phyloP scores from a whole-genome alignment of 106 monocot genomes.

The Allium fistulosum region DNA sequence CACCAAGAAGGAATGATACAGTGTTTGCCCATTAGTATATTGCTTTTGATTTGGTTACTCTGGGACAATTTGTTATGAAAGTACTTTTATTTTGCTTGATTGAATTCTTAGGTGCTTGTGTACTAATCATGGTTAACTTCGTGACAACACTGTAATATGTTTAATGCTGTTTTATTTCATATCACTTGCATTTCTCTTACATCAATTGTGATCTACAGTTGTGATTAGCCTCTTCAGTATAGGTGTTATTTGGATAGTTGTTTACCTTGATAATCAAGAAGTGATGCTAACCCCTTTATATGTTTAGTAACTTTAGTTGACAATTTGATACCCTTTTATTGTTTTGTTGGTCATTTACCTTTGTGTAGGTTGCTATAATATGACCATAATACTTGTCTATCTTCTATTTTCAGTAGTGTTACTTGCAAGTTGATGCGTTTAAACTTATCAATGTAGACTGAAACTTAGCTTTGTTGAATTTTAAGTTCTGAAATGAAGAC shows the following conservation, averaged over 20 bases:
- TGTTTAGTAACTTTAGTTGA: conserved; percentile 1
- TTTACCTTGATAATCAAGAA: no score
- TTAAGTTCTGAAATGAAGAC: conserved; percentile 1
- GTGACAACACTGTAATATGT: no score
- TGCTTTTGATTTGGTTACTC: conserved; percentile 2
- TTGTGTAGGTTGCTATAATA: no score
- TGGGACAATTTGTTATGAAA: conserved; percentile 5
- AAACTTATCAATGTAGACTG: background rate
- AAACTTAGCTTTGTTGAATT: conserved; percentile 1
- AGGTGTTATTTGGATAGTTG: no score
- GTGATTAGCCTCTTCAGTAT: no score
- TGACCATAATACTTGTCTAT: background rate
- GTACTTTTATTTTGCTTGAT: conserved; percentile 1
- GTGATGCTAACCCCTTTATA: no score
- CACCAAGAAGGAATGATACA: conserved; percentile 88
- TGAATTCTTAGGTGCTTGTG: background rate
- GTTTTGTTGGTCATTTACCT: background rate
- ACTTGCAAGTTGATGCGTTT: no score
- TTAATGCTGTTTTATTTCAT: no score
- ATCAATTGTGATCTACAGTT: no score
- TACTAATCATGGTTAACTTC: no score
- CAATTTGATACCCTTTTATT: background rate
- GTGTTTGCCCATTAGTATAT: conserved; percentile 52
- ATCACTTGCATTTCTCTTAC: no score
- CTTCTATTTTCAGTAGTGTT: background rate